Evolutionary conservation across 1,139 yeast species (phyloP), one percentile per base, ranked within the genome.

Genomic region (Pneumocystis sp.): DNA sequence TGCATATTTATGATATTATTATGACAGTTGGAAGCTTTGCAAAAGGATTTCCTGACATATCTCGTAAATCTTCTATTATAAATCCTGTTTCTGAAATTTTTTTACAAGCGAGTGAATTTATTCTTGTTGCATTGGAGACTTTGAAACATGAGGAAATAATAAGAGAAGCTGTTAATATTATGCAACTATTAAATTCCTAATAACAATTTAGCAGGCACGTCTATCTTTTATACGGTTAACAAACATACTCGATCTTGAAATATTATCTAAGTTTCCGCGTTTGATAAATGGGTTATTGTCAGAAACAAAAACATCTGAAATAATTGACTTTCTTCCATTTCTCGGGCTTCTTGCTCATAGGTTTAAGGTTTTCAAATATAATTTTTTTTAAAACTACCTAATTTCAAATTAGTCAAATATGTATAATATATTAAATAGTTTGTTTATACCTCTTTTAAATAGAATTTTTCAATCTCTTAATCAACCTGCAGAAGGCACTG

Each of bases 21-120:
- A 83, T 89, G 84, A 93, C 97, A 0, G 83, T 93, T 65, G 97
- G 97, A 50, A 89, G 96, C 0, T 81, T 91, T 72, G 87, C 91
- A 1, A 82, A 93, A 72, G 97, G 97, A 1, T 85, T 87, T 35
- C 68, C 68, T 35, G 61, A 63, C 10, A 61, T 59, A 71, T 86
- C 84, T 69, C 80, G 80, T 57, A 77, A 76, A 61, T 69, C 73
- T 10, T 68, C 73, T 50, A 72, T 72, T 17, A 72, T 72, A 63
- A 65, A 71, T 66, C 68, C 66, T 25, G 64, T 66, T 61, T 70
- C 82, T 34, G 76, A 81, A 66, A 86, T 85, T 72, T 82, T 89
- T 70, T 79, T 82, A 67, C 84, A 84, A 70, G 88, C 90, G 17
- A 84, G 96, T 0, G 90, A 89, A 73, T 96, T 88, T 42, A 89